phyloP scores from a whole-genome alignment of 164 flowering plant species.

The Cinnamomum chago region DNA sequence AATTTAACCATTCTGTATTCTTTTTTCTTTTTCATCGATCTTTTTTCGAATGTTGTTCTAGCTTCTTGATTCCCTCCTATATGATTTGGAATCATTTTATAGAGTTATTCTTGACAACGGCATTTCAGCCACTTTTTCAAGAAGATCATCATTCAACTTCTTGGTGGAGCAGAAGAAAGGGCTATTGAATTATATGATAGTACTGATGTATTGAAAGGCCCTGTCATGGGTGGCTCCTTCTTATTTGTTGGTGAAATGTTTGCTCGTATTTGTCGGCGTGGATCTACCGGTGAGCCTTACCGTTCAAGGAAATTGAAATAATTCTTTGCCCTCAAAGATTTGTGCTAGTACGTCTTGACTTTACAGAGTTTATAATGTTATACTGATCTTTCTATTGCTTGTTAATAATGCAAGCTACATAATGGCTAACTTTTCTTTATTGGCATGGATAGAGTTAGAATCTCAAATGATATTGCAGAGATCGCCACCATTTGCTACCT shows the following conservation, averaged over 20 bases:
- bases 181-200: slow-evolving; percentile 17
- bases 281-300: slow-evolving; percentile 52
- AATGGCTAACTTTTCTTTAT: neutral
- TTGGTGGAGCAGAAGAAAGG: slow-evolving; percentile 47
- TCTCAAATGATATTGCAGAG: neutral
- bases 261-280: slow-evolving; percentile 92
- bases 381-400: neutral
- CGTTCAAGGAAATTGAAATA: slow-evolving; percentile 2
- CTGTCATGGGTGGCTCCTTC: slow-evolving; percentile 33
- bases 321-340: neutral
- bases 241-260: slow-evolving; percentile 71
- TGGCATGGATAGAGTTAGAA: neutral
- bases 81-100: slow-evolving; percentile 5
- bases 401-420: neutral
- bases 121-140: slow-evolving; percentile 64
- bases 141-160: slow-evolving; percentile 59
- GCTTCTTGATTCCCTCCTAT: neutral
- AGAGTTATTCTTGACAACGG: slow-evolving; percentile 35
- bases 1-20: neutral
- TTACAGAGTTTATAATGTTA: too few species aligned
- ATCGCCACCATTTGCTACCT: neutral
- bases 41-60: too few species aligned
- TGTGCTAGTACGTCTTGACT: neutral
- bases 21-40: neutral
- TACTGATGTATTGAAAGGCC: slow-evolving; percentile 5